Conservation (phyloP, 768 basidiomycete species). For the Boletus pseudo-olivaceus region DNA sequence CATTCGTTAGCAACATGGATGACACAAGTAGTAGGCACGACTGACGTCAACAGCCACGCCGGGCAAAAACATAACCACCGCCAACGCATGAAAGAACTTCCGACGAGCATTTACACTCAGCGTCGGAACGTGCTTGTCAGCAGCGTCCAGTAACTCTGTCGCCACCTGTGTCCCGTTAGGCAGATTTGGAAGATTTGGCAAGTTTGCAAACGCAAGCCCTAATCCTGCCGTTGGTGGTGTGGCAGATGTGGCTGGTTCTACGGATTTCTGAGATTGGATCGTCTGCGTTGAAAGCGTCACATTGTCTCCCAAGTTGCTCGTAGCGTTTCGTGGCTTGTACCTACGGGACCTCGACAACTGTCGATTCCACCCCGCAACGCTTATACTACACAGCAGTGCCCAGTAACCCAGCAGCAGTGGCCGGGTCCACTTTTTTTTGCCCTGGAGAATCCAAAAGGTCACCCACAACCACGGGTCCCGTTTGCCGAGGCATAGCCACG, state of each 20-base stretch:
- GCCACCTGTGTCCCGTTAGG: slow-evolving; percentile 61
- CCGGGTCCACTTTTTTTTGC: slow-evolving; percentile 74
- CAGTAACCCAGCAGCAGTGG: slow-evolving; percentile 81
- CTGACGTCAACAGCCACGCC: slow-evolving; percentile 90
- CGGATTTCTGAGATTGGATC: slow-evolving; percentile 23
- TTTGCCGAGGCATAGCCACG: slow-evolving; percentile 76
- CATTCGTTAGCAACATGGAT: slow-evolving; percentile 13
- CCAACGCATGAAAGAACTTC: slow-evolving; percentile 95
- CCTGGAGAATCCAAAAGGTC: slow-evolving; percentile 73
- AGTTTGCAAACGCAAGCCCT: slow-evolving; percentile 38
- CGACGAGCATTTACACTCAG: slow-evolving; percentile 87
- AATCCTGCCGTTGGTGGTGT: slow-evolving; percentile 24
- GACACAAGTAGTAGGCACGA: slow-evolving; percentile 20
- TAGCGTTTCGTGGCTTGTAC: slow-evolving; percentile 49
- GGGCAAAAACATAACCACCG: slow-evolving; percentile 95
- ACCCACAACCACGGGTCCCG: slow-evolving; percentile 89
- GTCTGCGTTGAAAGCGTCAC: slow-evolving; percentile 27
- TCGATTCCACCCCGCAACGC: slow-evolving; percentile 93
- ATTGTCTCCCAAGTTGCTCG: slow-evolving; percentile 34
- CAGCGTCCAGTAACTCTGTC: slow-evolving; percentile 70
- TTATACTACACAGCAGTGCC: slow-evolving; percentile 73
- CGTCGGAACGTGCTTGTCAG: slow-evolving; percentile 87
- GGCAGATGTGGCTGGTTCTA: slow-evolving; percentile 9
- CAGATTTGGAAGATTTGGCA: slow-evolving; percentile 49
- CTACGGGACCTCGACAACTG: slow-evolving; percentile 78